Base-by-base conservation (phyloP, 768 basidiomycete species). In the Agaricus subrufescens region DNA sequence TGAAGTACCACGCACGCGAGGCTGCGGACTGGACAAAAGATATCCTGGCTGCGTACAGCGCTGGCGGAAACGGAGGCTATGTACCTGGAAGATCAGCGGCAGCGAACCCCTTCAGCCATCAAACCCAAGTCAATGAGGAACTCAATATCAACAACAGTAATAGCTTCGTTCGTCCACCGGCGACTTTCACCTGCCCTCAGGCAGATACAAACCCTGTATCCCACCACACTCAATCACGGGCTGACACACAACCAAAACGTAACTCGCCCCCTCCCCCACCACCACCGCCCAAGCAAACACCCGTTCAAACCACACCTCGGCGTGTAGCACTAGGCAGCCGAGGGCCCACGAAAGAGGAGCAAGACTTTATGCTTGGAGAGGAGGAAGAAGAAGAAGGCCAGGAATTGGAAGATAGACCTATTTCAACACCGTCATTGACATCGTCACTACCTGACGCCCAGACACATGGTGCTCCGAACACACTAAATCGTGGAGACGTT, bases 1-100 rank as follows among this genome's bases (percentile, higher is more conserved):
- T 79, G 75, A 69, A 67, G 58, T 81, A 82, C 58, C 79, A 81
- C 61, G 69, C 65, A 9, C 58, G 59, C 19, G 75, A 80, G 62
- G 76, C 73, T 0, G 47, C 68, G 34, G 77, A 78, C 53, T 79
- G 77, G 76, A 61, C 72, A 47, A 72, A 70, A 57, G 75, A 77
- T 44, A 67, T 76, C 38, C 58, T 63, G 7, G 62, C 60, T 29
- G 57, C 58, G 44, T 52, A 64, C 34, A 61, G 59, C 44, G 56
- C 67, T n/a, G 65, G 58, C 34, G 58, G 59, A 19, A 44, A 47
- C 37, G 62, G 56, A 38, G 57, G 59, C 31, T 67, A 58, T 31
- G n/a, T 45, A n/a, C 51, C 50, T 47, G 14, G 55, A 26, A 42
- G 46, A 26, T 14, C 54, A 39, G 46, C 29, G 58, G 46, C 66